These are phyloP conservation scores for Gossypium australe DNA, from an alignment of 345 rosid genomes.

Conservation along the genomic window DNA sequence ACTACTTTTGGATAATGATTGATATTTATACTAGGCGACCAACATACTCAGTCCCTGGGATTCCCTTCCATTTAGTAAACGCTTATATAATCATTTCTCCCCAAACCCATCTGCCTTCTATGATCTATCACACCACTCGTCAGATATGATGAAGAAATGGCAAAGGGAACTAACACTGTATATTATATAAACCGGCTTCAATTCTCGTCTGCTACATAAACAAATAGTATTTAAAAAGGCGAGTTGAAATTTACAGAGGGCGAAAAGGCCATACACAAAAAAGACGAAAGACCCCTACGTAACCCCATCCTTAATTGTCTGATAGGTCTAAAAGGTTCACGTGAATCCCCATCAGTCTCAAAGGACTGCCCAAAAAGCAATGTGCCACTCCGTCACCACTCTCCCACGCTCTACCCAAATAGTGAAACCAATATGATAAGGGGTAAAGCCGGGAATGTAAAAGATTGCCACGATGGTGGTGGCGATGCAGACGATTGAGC, in stretches of 20 bases:
- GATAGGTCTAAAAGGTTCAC: constrained; percentile 28
- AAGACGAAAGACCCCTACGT: constrained; percentile 1
- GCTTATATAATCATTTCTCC: neutral
- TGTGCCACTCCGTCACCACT: neutral
- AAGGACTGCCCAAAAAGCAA: neutral
- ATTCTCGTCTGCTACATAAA: neutral
- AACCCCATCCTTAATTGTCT: constrained; percentile 21
- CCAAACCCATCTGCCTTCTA: neutral
- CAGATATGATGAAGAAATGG: no score
- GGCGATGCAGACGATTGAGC: constrained; percentile 39
- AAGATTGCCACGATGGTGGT: constrained; percentile 1
- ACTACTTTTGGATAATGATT: neutral
- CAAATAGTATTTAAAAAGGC: neutral
- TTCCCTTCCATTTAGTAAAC: neutral
- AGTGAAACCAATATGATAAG: constrained; percentile 22
- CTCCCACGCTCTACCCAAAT: constrained; percentile 9
- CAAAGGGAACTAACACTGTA: no score
- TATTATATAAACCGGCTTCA: neutral
- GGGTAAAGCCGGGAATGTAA: constrained; percentile 29
- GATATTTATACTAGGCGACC: constrained; percentile 21
- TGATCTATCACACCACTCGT: no score
- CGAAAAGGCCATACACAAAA: constrained; percentile 10
- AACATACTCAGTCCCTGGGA: constrained; percentile 40
- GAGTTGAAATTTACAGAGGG: constrained; percentile 29
- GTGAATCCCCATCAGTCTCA: constrained; percentile 26